Evolutionary conservation across 805 yeast genomes (phyloP).

Genomic region (Ogataea methylovora): DNA sequence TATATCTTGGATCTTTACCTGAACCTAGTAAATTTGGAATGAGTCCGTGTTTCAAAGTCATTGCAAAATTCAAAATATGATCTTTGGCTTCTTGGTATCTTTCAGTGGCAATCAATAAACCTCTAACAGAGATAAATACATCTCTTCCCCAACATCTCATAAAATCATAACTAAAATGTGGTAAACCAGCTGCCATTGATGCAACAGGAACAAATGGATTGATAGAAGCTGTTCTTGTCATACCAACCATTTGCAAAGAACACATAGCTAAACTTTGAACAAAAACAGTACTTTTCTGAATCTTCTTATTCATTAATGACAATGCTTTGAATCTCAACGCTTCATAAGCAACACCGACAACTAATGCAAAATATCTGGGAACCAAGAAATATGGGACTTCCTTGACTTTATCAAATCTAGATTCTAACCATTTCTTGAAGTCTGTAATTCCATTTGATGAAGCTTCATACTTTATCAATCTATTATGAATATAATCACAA

Average conservation of each 20-base stretch:
- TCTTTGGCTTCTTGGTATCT: constrained; percentile 70
- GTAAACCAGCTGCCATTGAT: constrained; percentile 91
- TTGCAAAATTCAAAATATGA: constrained; percentile 83
- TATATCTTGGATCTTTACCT: constrained; percentile 88
- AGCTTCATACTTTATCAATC: constrained; percentile 47
- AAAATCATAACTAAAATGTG: constrained; percentile 83
- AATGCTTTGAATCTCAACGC: constrained; percentile 70
- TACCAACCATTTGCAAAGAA: constrained; percentile 82
- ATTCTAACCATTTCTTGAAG: constrained; percentile 64
- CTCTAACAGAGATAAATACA: constrained; percentile 82
- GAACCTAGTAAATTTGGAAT: constrained; percentile 92
- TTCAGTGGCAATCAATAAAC: constrained; percentile 70
- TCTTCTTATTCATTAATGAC: constrained; percentile 41
- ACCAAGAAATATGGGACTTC: constrained; percentile 69
- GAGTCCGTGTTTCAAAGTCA: constrained; percentile 88
- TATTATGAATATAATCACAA: constrained; percentile 57
- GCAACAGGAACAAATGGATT: constrained; percentile 57
- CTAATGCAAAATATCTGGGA: constrained; percentile 82
- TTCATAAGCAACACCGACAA: constrained; percentile 77
- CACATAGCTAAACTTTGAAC: constrained; percentile 73
- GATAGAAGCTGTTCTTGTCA: constrained; percentile 66
- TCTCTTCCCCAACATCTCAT: constrained; percentile 99
- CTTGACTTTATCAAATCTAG: constrained; percentile 56
- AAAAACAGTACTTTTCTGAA: constrained; percentile 61
- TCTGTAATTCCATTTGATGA: constrained; percentile 39